Base-by-base conservation (phyloP, 2,329 filamentous ascomycete species). In the Diaporthe eres region DNA sequence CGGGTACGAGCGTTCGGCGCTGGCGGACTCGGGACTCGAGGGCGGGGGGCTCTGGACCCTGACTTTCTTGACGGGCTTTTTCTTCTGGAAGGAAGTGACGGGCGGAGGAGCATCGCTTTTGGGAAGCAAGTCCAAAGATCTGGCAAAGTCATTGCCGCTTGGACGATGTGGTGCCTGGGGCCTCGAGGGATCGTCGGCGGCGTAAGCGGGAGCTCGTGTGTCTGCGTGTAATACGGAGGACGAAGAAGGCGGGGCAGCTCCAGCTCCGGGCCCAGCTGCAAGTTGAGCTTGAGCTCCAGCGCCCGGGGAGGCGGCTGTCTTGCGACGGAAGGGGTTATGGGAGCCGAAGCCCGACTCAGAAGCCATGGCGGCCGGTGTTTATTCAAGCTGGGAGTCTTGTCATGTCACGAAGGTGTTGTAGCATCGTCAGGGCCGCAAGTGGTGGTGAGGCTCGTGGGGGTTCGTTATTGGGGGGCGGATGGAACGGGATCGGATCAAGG, bases 31-130 rank as follows among this genome's bases (percentile, higher is more conserved):
- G 78, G 90, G 88, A 17, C 89, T 89, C n/a, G 89, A 88, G 4
- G 91, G 90, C 75, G 90, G 91, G 71, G 91, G 91, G 57, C 91
- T 92, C 81, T 92, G 88, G 12, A 93, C 89, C 80, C 92, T 90
- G 76, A 94, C 92, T 80, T 90, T 93, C 84, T 94, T 93, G 76
- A 90, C 87, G 53, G 90, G 86, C 85, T 89, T 94, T 55, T 82
- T 81, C 78, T 84, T 88, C 78, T 81, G 80, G 74, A 82, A 83
- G 47, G 79, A 86, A 78, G 80, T 83, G 51, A 77, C 81, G 42
- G 81, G 83, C 74, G 71, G 71, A 58, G 82, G 80, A 34, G 81
- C 81, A 57, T 78, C 78, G 31, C 83, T 81, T 72, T 80, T 83
- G 68, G 77, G 81, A 74, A 79, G 82, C 74, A 79, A 81, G 76